A percentile compares a stretch with the other conserved stretches of the same genome.
phyloP scores from a whole-genome alignment of 106 monocot species.

The Dioscorea zingiberensis region DNA sequence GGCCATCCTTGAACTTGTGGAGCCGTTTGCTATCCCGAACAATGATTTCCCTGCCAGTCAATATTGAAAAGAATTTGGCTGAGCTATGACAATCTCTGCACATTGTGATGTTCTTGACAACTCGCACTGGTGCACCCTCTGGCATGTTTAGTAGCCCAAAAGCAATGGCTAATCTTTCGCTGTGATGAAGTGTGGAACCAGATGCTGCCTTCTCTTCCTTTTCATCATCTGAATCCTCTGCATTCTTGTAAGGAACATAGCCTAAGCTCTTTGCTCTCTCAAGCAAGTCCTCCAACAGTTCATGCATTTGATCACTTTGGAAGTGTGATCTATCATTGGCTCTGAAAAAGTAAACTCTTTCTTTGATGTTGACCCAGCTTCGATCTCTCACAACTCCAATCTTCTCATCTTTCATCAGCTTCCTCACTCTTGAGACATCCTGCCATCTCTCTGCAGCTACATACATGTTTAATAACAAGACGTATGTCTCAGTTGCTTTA shows the following conservation, averaged over 20 bases:
- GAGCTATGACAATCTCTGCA: constrained; percentile 74
- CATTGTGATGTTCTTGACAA: constrained; percentile 70
- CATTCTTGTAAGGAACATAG: constrained; percentile 34
- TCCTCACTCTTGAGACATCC: constrained; percentile 73
- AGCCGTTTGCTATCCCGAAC: constrained; percentile 69
- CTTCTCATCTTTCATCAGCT: constrained; percentile 76
- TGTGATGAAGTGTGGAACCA: constrained; percentile 44
- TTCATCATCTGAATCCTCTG: constrained; percentile 24
- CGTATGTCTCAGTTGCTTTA: constrained; percentile 54
- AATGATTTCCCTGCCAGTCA: constrained; percentile 62
- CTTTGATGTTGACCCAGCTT: constrained; percentile 76
- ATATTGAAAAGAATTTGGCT: constrained; percentile 47
- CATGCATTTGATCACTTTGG: constrained; percentile 36
- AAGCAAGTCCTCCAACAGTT: constrained; percentile 47
- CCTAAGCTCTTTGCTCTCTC: constrained; percentile 49
- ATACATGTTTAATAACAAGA: constrained; percentile 76
- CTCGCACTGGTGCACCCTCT: constrained; percentile 36
- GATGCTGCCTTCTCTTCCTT: constrained; percentile 21
- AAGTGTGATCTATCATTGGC: constrained; percentile 54
- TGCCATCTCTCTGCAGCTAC: constrained; percentile 75
- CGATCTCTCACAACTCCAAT: constrained; percentile 54
- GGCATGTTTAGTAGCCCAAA: constrained; percentile 56
- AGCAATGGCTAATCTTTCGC: constrained; percentile 65
- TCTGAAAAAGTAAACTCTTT: constrained; percentile 53
- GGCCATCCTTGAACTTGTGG: constrained; percentile 65